Evolutionary conservation across 164 flowering plant species (phyloP), one percentile per base, ranked within the genome.

Genomic region (Tetrastigma voinierianum): DNA sequence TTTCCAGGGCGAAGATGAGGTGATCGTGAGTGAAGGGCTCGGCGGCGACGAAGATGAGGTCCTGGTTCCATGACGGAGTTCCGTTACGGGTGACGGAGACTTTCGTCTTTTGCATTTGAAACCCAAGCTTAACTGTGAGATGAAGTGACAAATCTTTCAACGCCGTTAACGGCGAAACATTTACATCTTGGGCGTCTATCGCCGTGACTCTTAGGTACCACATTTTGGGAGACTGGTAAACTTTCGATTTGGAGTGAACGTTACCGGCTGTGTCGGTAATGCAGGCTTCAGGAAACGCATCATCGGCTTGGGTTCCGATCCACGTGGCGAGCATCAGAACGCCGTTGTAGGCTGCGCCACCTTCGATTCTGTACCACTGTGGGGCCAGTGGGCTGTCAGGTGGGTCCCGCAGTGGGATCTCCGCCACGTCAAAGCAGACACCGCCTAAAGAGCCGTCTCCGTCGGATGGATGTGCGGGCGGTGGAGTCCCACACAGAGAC

Each of bases 271-370:
- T 76, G 64, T 91, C 96, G 13, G 87, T 79, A 59, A 88, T 87
- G 93, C 90, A 87, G 7, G 98, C 91, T n/a, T 91, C 96, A 0
- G 96, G 77, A 47, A 94, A 94, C 2, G 96, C 67, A 11, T 94
- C 96, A 70, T 94, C 98, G 1, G 97, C 98, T 60, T 94, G 98
- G 0, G 98, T 94, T 1, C 98, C 97, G 0, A 86, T 58, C 97
- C 98, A 94, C 69, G 93, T 84, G 72, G 97, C 97, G 7, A 94
- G 87, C 97, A 90, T 91, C 16, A 94, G 76, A 58, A 90, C 97
- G 0, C 89, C 89, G 17, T 45, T 55, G 64, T 80, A 77, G 58
- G 84, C 84, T 17, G 84, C 88, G 18, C 88, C 91, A 1, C 89
- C 97, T 53, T 94, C 97, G 21, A 94, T 72, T 24, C 95, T 73